phyloP scores from a whole-genome alignment of 225 moss, liverwort and hornwort species.

The Polytrichum formosum region DNA sequence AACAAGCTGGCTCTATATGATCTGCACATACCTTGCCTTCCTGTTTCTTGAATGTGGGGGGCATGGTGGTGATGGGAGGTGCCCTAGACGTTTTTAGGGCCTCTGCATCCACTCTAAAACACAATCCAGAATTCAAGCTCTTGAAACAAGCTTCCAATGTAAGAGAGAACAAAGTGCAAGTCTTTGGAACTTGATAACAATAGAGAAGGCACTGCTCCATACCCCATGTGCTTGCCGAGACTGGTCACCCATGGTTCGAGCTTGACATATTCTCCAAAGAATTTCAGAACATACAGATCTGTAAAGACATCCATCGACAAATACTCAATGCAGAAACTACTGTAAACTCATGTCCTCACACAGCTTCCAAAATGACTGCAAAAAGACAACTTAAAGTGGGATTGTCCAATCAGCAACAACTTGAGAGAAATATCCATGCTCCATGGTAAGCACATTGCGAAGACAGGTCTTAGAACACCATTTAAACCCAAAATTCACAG shows the following conservation, averaged over 20 bases:
- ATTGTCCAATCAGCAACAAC: neutral
- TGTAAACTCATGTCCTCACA: too few species aligned
- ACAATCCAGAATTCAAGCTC: neutral
- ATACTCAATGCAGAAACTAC: too few species aligned
- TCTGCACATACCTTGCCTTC: conserved; percentile 31
- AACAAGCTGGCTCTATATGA: neutral
- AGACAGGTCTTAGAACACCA: neutral
- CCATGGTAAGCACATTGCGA: neutral
- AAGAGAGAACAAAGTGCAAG: neutral
- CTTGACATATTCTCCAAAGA: conserved; percentile 54
- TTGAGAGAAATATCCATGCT: neutral
- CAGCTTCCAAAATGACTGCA: neutral
- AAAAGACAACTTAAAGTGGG: neutral
- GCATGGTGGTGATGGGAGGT: conserved; percentile 17
- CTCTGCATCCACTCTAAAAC: conserved; percentile 42
- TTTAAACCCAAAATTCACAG: neutral
- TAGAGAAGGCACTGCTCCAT: conserved; percentile 1
- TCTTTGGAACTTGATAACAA: neutral
- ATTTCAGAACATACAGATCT: conserved; percentile 41
- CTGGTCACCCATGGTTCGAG: conserved; percentile 35
- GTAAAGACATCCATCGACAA: conserved; percentile 7
- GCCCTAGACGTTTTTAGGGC: conserved; percentile 24
- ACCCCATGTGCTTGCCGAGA: conserved; percentile 46
- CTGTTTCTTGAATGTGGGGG: conserved; percentile 11
- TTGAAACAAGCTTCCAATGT: neutral